Conservation (phyloP, 2,329 filamentous ascomycete species). For the Lithohypha guttulata region DNA sequence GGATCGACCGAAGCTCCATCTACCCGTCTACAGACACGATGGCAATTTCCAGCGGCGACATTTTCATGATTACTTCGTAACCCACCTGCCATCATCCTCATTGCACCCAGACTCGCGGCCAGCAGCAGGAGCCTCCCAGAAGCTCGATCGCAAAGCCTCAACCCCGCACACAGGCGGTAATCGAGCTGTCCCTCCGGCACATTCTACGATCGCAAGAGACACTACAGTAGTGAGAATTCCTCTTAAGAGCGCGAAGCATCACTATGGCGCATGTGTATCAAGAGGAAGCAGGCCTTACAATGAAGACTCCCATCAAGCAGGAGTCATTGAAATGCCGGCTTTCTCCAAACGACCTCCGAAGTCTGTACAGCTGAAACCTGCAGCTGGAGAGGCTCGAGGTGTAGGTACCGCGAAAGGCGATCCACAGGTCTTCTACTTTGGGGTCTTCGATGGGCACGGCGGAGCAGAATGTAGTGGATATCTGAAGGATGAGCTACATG, state of each 20-base stretch:
- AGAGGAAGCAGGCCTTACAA: slow-evolving; percentile 80
- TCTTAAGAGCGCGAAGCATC: slow-evolving; percentile 84
- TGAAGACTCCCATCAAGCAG: slow-evolving; percentile 88
- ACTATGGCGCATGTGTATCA: slow-evolving; percentile 72
- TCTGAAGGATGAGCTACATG: slow-evolving; percentile 70
- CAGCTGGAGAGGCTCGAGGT: slow-evolving; percentile 37
- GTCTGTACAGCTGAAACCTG: slow-evolving; percentile 37
- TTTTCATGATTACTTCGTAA: slow-evolving; percentile 97
- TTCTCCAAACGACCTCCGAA: slow-evolving; percentile 78
- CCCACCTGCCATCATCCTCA: slow-evolving; percentile 85
- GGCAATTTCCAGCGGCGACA: slow-evolving; percentile 28
- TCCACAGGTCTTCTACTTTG: slow-evolving; percentile 96
- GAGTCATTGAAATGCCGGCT: slow-evolving; percentile 82
- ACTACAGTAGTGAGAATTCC: slow-evolving; percentile 93
- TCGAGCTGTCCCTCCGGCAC: slow-evolving; percentile 44
- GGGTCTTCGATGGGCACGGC: slow-evolving; percentile 90
- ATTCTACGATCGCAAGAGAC: slow-evolving; percentile 55
- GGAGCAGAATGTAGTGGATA: slow-evolving; percentile 82
- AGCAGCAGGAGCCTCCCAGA: slow-evolving; percentile 59
- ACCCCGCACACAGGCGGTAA: slow-evolving; percentile 58
- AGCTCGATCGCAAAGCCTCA: slow-evolving; percentile 74
- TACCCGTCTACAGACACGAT: not conserved
- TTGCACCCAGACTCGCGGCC: slow-evolving; percentile 73
- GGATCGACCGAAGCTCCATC: slow-evolving; percentile 4
- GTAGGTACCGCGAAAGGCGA: slow-evolving; percentile 69